phyloP scores from a whole-genome alignment of 495 filamentous ascomycete genomes.

The Daldinia childiae region DNA sequence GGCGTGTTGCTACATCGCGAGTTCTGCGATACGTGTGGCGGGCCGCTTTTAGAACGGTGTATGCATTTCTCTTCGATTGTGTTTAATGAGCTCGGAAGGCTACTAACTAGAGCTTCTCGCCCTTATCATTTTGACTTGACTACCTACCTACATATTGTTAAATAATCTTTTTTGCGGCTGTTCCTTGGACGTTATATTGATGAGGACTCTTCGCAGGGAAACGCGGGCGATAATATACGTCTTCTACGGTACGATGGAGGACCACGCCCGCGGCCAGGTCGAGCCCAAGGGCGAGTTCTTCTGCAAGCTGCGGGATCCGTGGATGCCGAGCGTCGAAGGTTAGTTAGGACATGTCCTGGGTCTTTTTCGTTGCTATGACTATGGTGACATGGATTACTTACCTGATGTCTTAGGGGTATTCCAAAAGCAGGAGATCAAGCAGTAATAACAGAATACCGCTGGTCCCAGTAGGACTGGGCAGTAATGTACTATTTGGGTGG shows the following conservation, averaged over 20 bases:
- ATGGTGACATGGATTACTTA: neutral
- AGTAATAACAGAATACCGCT: neutral
- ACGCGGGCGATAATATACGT: slow-evolving; percentile 69
- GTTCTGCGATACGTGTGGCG: slow-evolving; percentile 71
- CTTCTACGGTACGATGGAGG: slow-evolving; percentile 71
- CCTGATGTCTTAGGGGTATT: neutral
- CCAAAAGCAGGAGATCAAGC: slow-evolving; percentile 1
- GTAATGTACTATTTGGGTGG: neutral
- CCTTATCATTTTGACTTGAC: neutral
- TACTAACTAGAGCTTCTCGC: neutral
- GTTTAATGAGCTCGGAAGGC: neutral
- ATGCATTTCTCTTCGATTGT: slow-evolving; percentile 17
- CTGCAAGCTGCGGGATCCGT: slow-evolving; percentile 63
- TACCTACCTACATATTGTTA: neutral
- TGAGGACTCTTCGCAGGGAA: slow-evolving; percentile 49
- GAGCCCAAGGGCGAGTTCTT: slow-evolving; percentile 78
- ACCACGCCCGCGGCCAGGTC: slow-evolving; percentile 57
- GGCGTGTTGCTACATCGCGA: slow-evolving; percentile 65
- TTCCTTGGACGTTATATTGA: neutral
- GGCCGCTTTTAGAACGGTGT: slow-evolving; percentile 71
- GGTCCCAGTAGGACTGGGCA: no score
- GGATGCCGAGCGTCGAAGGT: slow-evolving; percentile 72
- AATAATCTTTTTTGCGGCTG: neutral
- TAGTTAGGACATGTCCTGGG: slow-evolving; percentile 32
- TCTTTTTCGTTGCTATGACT: neutral